Base-by-base conservation (phyloP, 495 filamentous ascomycete genomes). In the Sordaria brevicollis region DNA sequence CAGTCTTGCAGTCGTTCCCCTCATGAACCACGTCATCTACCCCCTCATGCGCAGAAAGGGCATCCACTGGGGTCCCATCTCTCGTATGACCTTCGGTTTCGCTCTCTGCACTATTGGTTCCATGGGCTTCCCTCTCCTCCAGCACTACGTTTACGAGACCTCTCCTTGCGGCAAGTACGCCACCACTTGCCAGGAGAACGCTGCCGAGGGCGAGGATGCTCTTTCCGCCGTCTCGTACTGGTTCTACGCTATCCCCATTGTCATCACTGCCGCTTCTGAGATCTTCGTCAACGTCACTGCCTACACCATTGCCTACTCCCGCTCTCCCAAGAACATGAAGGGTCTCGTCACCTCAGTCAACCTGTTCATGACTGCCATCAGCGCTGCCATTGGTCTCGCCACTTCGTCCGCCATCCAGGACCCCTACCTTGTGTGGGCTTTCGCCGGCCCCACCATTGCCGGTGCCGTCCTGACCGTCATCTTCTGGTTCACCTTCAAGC, bases 41-140 rank as follows among this genome's bases (percentile, higher is more conserved):
- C 92, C 92, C 0, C 41, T 85, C 29, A 83, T 93, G 65, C 89
- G 89, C 43, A 84, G 81, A 65, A 73, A 82, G 34, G 84, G 83
- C 68, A 91, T 93, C 77, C 81, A 82, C 39, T 91, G 89, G 81
- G 85, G 82, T 67, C 87, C 90, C 43, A 90, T 94, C 77, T 86
- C 86, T 39, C 87, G 91, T 72, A 94, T 94, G 76, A 85, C 88
- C 8, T 82, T 88, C 19, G 92, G 91, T 4, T 92, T 94, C 83
- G 77, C 88, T 38, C 78, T 92, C 38, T 89, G 86, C 68, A 83
- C 87, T 3, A 71, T 89, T 34, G 86, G 88, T 54, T 90, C 91
- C 49, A 73, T 85, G 3, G 86, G 79, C 71, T 89, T 87, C 65
- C 85, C 90, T 34, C 82, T 93, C 49, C 84, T 93, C 35, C 90